A percentile compares a stretch with the other conserved stretches of the same genome.
Conservation (phyloP, 2,329 filamentous ascomycete species). For the Didymellaceae sp. region DNA sequence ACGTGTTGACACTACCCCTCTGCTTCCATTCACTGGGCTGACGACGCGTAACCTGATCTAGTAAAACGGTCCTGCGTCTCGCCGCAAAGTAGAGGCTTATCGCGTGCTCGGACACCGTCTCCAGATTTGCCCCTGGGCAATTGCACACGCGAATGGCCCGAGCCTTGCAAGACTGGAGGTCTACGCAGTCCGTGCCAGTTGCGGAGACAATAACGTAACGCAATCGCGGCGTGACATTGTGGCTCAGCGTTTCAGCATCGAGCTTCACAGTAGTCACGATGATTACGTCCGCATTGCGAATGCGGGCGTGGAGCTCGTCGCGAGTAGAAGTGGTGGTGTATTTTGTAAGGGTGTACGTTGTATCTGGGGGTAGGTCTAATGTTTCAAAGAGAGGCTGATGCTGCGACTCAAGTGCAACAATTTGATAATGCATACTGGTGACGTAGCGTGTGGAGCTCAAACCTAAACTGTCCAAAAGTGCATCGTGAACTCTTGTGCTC, state of each 20-base stretch:
- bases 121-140: slow-evolving; percentile 56
- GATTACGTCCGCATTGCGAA: slow-evolving; percentile 56
- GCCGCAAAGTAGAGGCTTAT: slow-evolving; percentile 58
- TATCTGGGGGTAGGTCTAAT: slow-evolving; percentile 48
- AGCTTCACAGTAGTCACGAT: slow-evolving; percentile 53
- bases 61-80: slow-evolving; percentile 50
- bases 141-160: slow-evolving; percentile 56
- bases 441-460: slow-evolving; percentile 8
- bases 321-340: slow-evolving; percentile 44
- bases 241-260: slow-evolving; percentile 49
- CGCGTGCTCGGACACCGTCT: slow-evolving; percentile 59
- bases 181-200: slow-evolving; percentile 57
- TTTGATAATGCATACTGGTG: slow-evolving; percentile 49
- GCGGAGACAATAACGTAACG: slow-evolving; percentile 55
- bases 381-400: slow-evolving; percentile 49
- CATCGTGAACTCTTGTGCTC: slow-evolving; percentile 1
- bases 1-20: slow-evolving; percentile 43
- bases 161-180: slow-evolving; percentile 52
- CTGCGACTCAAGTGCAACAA: slow-evolving; percentile 55
- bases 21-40: slow-evolving; percentile 51
- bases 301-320: slow-evolving; percentile 47
- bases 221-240: slow-evolving; percentile 51
- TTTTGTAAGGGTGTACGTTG: slow-evolving; percentile 50
- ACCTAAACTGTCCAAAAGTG: neutral
- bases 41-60: slow-evolving; percentile 32